Evolutionary conservation across 345 rosid genomes (phyloP).

Genomic region (Eucalyptus globulus): DNA sequence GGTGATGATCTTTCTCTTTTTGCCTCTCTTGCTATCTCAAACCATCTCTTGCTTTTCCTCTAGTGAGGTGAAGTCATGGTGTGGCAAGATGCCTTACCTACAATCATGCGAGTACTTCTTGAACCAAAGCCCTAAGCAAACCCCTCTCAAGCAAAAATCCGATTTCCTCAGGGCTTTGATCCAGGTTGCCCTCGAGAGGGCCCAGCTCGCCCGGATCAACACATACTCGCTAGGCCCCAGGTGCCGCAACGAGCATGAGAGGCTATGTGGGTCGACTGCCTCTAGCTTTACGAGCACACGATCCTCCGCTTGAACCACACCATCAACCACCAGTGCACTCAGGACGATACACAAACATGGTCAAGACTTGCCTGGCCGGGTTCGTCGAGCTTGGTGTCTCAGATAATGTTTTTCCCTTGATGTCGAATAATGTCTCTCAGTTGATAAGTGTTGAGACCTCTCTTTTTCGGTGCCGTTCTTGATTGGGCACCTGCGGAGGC

Average conservation of each 20-base stretch:
- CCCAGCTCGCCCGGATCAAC: conserved; percentile 25
- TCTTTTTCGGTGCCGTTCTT: too few relatives aligned
- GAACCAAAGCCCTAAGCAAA: too few relatives aligned
- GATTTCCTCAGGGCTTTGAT: background rate
- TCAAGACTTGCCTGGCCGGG: conserved; percentile 57
- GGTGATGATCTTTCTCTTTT: too few relatives aligned
- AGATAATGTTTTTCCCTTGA: conserved; percentile 36
- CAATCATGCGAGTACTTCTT: too few relatives aligned
- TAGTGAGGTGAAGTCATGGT: too few relatives aligned
- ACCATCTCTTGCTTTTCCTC: too few relatives aligned
- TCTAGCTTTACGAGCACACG: conserved; percentile 39
- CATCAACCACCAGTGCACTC: conserved; percentile 28
- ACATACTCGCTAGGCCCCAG: conserved; percentile 32
- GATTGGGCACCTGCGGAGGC: too few relatives aligned
- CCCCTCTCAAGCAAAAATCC: too few relatives aligned
- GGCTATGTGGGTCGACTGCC: conserved; percentile 81
- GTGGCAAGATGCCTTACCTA: too few relatives aligned
- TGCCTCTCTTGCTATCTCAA: too few relatives aligned
- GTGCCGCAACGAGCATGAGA: conserved; percentile 42
- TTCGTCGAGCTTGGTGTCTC: conserved; percentile 60
- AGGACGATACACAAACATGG: conserved; percentile 76
- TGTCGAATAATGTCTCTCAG: conserved; percentile 69
- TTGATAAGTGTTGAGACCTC: conserved; percentile 12
- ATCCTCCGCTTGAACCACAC: conserved; percentile 50
- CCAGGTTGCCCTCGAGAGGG: conserved; percentile 28